Conservation (phyloP, 202 grass and related monocot species). For the Setaria viridis region DNA sequence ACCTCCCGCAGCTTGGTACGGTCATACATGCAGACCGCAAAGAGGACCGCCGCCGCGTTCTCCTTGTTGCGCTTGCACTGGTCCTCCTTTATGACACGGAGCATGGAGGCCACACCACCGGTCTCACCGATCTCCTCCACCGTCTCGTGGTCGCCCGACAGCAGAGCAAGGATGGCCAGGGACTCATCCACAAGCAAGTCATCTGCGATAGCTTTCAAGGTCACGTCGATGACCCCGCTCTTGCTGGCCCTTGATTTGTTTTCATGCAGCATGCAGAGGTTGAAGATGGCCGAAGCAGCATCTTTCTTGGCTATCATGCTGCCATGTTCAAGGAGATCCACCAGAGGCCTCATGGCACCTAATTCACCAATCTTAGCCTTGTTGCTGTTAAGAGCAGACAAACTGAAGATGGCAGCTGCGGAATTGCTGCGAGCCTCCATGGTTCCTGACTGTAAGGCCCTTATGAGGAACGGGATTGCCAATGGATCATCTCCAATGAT, state of each 20-base stretch:
- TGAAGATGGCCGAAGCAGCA: conserved; percentile 75
- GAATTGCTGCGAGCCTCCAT: conserved; percentile 78
- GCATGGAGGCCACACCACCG: conserved; percentile 54
- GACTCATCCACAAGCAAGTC: conserved; percentile 60
- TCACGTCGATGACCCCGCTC: conserved; percentile 57
- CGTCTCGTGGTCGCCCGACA: conserved; percentile 63
- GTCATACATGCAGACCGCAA: conserved; percentile 72
- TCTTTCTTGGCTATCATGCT: conserved; percentile 70
- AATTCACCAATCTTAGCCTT: conserved; percentile 67
- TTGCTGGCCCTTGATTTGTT: conserved; percentile 65
- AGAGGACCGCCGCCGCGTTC: conserved; percentile 68
- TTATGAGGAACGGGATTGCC: conserved; percentile 62
- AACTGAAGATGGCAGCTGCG: conserved; percentile 78
- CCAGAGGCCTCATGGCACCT: conserved; percentile 59
- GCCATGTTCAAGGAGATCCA: conserved; percentile 74
- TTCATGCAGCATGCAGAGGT: conserved; percentile 66
- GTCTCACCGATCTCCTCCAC: conserved; percentile 63
- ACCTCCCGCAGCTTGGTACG: conserved; percentile 58
- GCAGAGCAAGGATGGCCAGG: conserved; percentile 66
- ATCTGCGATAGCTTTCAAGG: conserved; percentile 51
- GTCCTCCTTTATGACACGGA: conserved; percentile 60
- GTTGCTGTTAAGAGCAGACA: conserved; percentile 75
- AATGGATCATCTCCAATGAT: conserved; percentile 67
- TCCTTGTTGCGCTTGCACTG: conserved; percentile 77
- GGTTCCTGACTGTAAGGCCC: conserved; percentile 49